Evolutionary conservation across 202 grass and related monocot genomes (phyloP).

Genomic region (Musa balbisiana): DNA sequence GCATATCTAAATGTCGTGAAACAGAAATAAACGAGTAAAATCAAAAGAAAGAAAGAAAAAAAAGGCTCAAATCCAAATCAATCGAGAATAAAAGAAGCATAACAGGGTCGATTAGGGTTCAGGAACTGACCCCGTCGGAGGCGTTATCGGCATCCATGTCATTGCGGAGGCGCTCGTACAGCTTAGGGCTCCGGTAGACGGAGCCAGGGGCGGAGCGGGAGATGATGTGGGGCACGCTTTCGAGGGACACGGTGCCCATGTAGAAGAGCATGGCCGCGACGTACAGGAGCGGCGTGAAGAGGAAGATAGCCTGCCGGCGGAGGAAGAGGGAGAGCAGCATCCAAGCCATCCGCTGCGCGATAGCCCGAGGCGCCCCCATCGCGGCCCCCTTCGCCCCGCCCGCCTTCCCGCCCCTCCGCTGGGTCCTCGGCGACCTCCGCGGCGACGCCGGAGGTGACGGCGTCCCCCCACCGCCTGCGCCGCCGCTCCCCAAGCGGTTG

Average conservation of each 20-base stretch:
- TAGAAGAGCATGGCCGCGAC: conserved; percentile 81
- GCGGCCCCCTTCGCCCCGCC: not conserved
- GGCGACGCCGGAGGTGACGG: conserved; percentile 66
- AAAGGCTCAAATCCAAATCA: not conserved
- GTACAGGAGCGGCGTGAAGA: conserved; percentile 91
- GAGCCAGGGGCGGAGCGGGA: conserved; percentile 65
- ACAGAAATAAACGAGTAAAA: not conserved
- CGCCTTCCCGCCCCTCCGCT: conserved; percentile 36
- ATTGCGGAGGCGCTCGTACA: conserved; percentile 58
- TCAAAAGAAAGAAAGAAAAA: not conserved
- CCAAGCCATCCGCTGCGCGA: conserved; percentile 36
- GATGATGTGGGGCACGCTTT: conserved; percentile 80
- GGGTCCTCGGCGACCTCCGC: conserved; percentile 45
- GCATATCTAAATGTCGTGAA: not conserved
- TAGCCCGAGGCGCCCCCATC: conserved; percentile 18
- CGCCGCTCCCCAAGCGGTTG: conserved; percentile 45
- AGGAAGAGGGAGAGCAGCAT: conserved; percentile 53
- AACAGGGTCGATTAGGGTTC: not conserved
- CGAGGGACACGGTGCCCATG: conserved; percentile 87
- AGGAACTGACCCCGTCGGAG: conserved; percentile 54
- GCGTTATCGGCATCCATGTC: conserved; percentile 91
- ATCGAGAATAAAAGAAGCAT: not conserved
- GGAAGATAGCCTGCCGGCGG: conserved; percentile 84
- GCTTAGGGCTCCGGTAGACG: conserved; percentile 75
- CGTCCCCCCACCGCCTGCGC: conserved; percentile 23